phyloP scores from a whole-genome alignment of 2,329 filamentous ascomycete species.

The Xylariaceae sp. region DNA sequence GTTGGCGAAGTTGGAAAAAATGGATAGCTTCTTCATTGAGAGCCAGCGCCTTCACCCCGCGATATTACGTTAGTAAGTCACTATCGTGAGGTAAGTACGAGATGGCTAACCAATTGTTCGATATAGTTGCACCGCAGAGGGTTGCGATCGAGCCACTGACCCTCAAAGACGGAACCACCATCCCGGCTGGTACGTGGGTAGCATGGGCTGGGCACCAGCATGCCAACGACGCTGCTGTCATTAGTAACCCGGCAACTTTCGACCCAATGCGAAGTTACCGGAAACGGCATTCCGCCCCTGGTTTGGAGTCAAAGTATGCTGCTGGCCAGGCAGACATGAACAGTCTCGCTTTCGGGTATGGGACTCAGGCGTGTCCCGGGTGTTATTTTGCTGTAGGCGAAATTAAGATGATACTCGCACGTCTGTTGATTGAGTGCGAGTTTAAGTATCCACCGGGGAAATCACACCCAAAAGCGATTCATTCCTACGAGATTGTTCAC shows the following conservation, averaged over 20 bases:
- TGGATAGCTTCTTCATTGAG: slow-evolving; percentile 7
- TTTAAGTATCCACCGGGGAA: slow-evolving; percentile 1
- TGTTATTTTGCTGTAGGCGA: slow-evolving; percentile 1
- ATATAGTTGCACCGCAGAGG: slow-evolving; percentile 7
- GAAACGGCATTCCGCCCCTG: neutral
- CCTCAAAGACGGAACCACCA: slow-evolving; percentile 9
- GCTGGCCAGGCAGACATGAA: neutral
- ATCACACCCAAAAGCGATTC: slow-evolving; percentile 1
- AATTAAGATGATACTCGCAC: neutral
- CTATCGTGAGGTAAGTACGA: too few relatives aligned
- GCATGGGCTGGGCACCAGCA: slow-evolving; percentile 2
- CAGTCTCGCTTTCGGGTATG: slow-evolving; percentile 6
- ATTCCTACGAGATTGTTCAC: slow-evolving; percentile 8
- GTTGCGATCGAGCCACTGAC: slow-evolving; percentile 3
- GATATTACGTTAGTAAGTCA: slow-evolving; percentile 6
- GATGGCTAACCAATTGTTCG: too few relatives aligned
- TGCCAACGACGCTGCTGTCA: neutral
- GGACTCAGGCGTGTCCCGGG: slow-evolving; percentile 4
- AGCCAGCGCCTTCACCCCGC: slow-evolving; percentile 2
- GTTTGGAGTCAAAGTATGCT: neutral
- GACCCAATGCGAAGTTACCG: slow-evolving; percentile 4
- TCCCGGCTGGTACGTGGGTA: slow-evolving; percentile 8
- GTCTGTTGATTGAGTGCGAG: slow-evolving; percentile 4
- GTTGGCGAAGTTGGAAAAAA: neutral
- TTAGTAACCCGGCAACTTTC: neutral